Base-by-base conservation (phyloP, 2,329 filamentous ascomycete species). In the Xylaria sp. region DNA sequence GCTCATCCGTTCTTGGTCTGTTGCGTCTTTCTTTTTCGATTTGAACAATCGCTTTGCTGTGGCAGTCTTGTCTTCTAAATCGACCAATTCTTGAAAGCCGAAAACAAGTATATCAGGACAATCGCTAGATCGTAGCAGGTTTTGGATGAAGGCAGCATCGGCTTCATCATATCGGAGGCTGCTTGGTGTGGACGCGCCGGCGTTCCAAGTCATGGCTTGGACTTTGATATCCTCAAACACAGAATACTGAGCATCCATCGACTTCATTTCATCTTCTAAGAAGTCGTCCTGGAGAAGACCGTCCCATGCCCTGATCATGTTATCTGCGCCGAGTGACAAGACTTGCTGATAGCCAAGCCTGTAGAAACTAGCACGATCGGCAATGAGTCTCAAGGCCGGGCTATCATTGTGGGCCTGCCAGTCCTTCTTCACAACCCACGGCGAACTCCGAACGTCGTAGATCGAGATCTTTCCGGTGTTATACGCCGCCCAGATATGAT, bases 21-120 rank as follows among this genome's bases (percentile, higher is more conserved):
- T 89, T 12, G 91, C 72, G 34, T 76, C 89, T 34, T 92, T 90
- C 75, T 93, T 92, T 77, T 97, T 97, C 79, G 96, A 96, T 76
- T 94, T 96, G 78, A 98, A 91, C 73, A 98, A 90, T 63, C 93
- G 93, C 81, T 96, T 97, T n/a, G 96, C 96, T 25, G 95, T 98
- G 59, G 97, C 92, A 73, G 94, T 97, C 82, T 98, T 98, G 81
- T 99, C 93, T 79, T 99, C 96, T 8, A 99, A 84, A 76, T 99
- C 96, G 4, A 99, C 96, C n/a, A 99, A 86, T 80, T 99, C 96
- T 79, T 99, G 96, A 79, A 99, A 99, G 1, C 94, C 95, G 83
- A 99, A 99, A 0, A 98, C 88, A 2, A 98, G 82, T 58, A 99
- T 94, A 73, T 98, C 96, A 0, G 96, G 93, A 8, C 91, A 89